Evolutionary conservation across 2,329 filamentous ascomycete species (phyloP), one percentile per base, ranked within the genome.

Genomic region (Fusarium siculi): DNA sequence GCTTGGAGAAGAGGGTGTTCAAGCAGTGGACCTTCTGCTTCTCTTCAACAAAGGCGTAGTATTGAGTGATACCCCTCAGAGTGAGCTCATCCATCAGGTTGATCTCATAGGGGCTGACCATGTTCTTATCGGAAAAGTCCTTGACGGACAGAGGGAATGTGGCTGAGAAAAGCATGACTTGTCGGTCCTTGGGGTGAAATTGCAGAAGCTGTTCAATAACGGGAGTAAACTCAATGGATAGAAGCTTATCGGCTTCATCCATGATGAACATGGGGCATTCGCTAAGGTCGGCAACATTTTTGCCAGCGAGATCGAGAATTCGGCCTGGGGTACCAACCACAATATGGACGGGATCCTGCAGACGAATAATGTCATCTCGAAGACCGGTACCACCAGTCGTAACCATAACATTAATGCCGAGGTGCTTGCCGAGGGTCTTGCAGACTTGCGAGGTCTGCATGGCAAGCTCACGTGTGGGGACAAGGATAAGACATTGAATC

Each of bases 71-170:
- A 87, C 96, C 96, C 66, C 96, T 93, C 37, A 99, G 91, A 18
- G 96, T 99, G 70, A 99, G 92, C 83, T 99, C 96, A 81, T 99
- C 96, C 96, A 99, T 99, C 60, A 99, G 90, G 81, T 99, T 99
- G 85, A 99, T 99, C 84, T 99, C 97, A 81, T 98, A 98, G 7
- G 96, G 97, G 76, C 92, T 93, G 76, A 89, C 89, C 95, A 99
- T 98, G 86, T 99, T 96, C 86, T 97, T 97, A 84, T 99, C 96
- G 80, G 93, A 98, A 85, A 99, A 99, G 78, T 93, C 92, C 86
- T 99, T 98, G 79, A 99, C 96, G 62, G 97, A 96, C 76, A 98
- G 86, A 23, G 96, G 96, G 84, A 99, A 99, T 8, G 96, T 99
- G 68, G 97, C 97, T 77, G 94, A 97, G 87, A 99, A 99, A 70